Conservation (phyloP, 2,329 filamentous ascomycete genomes). For the Cucurbitaria berberidis region DNA sequence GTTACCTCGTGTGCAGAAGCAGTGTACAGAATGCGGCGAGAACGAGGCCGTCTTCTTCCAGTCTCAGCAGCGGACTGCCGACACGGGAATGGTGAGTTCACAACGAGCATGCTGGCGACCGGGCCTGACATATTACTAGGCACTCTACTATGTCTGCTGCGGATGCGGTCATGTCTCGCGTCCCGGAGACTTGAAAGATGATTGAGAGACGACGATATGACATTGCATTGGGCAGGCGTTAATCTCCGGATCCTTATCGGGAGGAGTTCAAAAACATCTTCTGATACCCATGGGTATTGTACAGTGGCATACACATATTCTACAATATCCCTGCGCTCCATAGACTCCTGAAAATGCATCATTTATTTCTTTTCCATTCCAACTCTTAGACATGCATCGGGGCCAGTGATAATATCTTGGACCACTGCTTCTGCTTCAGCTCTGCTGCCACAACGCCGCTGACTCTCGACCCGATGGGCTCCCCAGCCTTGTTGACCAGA, state of each 20-base stretch:
- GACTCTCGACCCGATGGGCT: slow-evolving; percentile 84
- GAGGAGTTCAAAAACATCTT: slow-evolving; percentile 38
- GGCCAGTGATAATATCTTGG: slow-evolving; percentile 95
- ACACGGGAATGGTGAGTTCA: slow-evolving; percentile 90
- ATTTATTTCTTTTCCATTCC: neutral
- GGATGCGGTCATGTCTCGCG: slow-evolving; percentile 86
- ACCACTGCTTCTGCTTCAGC: slow-evolving; percentile 92
- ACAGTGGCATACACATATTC: slow-evolving; percentile 38
- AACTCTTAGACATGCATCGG: slow-evolving; percentile 72
- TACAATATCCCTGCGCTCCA: slow-evolving; percentile 26
- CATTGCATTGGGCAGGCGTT: slow-evolving; percentile 44
- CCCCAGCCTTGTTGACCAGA: slow-evolving; percentile 93
- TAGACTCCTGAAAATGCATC: slow-evolving; percentile 31
- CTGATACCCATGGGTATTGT: slow-evolving; percentile 46
- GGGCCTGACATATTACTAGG: slow-evolving; percentile 43
- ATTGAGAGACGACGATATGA: slow-evolving; percentile 13
- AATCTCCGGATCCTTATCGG: slow-evolving; percentile 28
- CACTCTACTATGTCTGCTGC: slow-evolving; percentile 77
- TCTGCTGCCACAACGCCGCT: slow-evolving; percentile 85
- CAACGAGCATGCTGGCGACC: neutral
- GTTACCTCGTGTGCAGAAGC: slow-evolving; percentile 88
- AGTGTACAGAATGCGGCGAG: slow-evolving; percentile 83
- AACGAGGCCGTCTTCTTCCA: slow-evolving; percentile 98
- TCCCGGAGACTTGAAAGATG: slow-evolving; percentile 16
- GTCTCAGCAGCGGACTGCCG: slow-evolving; percentile 93